Percentiles rank a stretch among this genome's conserved stretches.
Conservation (phyloP, 306 rosid species). For the Psophocarpus tetragonolobus region DNA sequence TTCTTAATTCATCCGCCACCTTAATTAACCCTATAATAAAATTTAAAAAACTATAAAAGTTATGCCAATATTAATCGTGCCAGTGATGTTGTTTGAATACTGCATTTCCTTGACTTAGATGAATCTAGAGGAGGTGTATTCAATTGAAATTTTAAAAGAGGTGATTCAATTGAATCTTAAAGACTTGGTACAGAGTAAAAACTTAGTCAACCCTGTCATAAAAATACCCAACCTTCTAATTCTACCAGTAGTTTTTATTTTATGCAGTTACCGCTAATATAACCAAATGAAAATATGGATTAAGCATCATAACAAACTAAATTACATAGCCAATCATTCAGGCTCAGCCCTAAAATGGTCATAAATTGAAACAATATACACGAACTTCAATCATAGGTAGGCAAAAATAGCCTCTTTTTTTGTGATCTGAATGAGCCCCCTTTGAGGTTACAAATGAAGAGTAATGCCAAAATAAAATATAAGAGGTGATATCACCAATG, state of each 20-base stretch:
- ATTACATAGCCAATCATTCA: constrained; percentile 14
- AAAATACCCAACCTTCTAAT: neutral
- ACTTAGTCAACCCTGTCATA: no score
- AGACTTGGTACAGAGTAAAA: no score
- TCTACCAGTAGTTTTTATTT: no score
- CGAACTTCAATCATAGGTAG: neutral
- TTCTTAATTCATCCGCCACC: no score
- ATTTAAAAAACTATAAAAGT: no score
- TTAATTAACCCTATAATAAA: no score
- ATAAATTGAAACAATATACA: neutral
- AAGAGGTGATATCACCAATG: neutral
- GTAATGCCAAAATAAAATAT: neutral
- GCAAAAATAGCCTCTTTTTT: neutral
- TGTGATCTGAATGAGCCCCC: neutral
- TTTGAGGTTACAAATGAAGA: constrained; percentile 16
- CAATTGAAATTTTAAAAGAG: no score
- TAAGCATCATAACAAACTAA: neutral
- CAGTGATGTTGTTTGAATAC: no score
- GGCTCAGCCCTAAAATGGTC: neutral
- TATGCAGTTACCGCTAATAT: neutral
- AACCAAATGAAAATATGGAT: neutral
- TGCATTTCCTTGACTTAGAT: no score
- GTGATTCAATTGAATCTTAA: no score
- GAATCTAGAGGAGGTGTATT: no score
- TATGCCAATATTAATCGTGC: no score